Evolutionary conservation across 257 asterid genomes (phyloP), one percentile per base, ranked within the genome.

Genomic region (Ilex asprella): DNA sequence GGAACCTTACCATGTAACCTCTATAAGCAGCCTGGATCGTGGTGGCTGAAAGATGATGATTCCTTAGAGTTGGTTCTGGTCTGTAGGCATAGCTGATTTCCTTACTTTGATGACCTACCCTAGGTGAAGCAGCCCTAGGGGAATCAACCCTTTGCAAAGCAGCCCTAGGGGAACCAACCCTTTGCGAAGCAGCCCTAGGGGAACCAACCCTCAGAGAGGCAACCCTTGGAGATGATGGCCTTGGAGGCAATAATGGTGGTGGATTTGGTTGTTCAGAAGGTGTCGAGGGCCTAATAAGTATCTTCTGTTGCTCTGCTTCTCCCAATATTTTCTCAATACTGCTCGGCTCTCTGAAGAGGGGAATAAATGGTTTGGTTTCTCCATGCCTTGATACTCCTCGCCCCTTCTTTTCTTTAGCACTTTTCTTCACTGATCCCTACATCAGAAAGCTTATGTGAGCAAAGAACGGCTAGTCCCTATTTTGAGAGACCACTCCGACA

Each of bases 251-350:
- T 70, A 76, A 15, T 41, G 83, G 78, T 65, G 91, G 71, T n/a
- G 74, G 35, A 31, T 67, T 84, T 16, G 86, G 80, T 29, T 62
- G 67, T 58, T 80, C 83, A 10, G 82, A 70, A 62, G 85, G 16
- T 3, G 81, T 8, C 16, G 78, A 74, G 61, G 85, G 82, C 79
- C 87, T 76, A 32, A 78, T 75, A 55, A 82, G 80, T 12, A 87
- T 80, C 30, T 66, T 63, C 60, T 66, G 74, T 31, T 89, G 80
- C 79, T 89, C 97, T 2, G 83, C 94, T 84, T 93, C 99, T 31
- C 96, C 95, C 65, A 93, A 74, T 73, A 93, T 93, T 68, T 93
- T 79, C 69, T 89, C 99, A 59, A 93, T 87, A 84, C 99, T 93
- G 74, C 97, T 93, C 3, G 99, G 99, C 79, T 73, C 84, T 78